These are phyloP conservation scores for Cucurbita ficifolia DNA, from an alignment of 306 rosid species.

Conservation along the genomic window DNA sequence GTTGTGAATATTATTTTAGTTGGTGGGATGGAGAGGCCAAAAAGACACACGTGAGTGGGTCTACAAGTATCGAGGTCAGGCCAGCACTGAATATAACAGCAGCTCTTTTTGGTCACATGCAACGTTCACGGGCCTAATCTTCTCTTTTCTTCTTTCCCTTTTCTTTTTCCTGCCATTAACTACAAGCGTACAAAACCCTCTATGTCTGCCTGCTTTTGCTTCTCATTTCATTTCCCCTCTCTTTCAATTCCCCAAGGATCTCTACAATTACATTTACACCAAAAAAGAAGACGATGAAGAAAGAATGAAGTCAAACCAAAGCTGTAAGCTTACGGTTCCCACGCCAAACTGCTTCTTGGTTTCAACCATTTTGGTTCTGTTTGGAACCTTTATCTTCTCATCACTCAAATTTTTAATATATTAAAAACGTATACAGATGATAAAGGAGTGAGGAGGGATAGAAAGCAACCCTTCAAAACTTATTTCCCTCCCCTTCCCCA, in stretches of 20 bases:
- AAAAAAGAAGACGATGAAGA: neutral
- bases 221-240: neutral
- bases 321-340: neutral
- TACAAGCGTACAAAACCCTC: conserved; percentile 4
- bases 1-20: conserved; percentile 7
- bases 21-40: conserved; percentile 31
- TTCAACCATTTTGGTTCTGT: neutral
- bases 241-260: neutral
- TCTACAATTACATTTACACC: neutral
- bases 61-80: conserved; percentile 46
- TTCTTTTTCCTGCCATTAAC: neutral
- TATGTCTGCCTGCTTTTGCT: neutral
- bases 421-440: neutral
- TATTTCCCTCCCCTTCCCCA: neutral
- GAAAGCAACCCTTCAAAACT: conserved; percentile 1
- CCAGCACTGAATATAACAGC: conserved; percentile 80
- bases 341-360: neutral
- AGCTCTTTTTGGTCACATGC: conserved; percentile 90
- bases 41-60: conserved; percentile 87
- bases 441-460: neutral
- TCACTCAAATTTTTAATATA: neutral
- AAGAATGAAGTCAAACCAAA: neutral
- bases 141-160: neutral
- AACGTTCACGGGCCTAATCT: conserved; percentile 72
- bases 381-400: neutral